Base-by-base conservation (phyloP, 768 basidiomycete genomes). In the Kwoniella bestiolae region DNA sequence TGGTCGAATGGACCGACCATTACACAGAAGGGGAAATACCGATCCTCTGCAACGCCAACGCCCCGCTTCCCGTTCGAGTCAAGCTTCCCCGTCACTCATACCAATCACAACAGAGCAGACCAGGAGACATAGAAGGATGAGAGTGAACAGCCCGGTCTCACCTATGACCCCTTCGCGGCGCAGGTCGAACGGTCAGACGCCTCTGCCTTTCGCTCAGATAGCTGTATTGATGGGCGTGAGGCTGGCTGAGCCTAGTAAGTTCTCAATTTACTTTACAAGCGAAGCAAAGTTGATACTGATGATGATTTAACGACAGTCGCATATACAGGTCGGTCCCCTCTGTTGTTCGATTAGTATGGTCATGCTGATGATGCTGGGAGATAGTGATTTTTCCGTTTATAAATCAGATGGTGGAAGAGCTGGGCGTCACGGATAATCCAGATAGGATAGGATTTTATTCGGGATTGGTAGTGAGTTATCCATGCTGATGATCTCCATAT, bases 321-420 rank as follows among this genome's bases (percentile, higher is more conserved):
- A n/a, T 79, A 77, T 56, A 78, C 75, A 52, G 77, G 76, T 75
- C 21, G 29, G 73, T 66, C 25, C 38, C 38, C 8, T 14, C 3
- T 2, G 38, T 18, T 41, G 18, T 50, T 28, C 28, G 1, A 50
- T 28, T 38, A 14, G 29, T 35, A 41, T 38, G 55, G 49, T 52
- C 21, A 9, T 65, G 28, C 56, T 56, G 55, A 31, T 34, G 5
- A 23, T 25, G n/a, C 28, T 12, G 5, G 23, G 35, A 8, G 9
- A 16, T 23, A 75, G 72, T 80, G 58, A 80, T 81, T 57, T 82
- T 80, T 47, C 80, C 81, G 5, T 82, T 82, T 67, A 78, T 82
- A 53, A 82, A 82, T 63, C 79, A 82, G 65, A 79, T 81, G 77
- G 70, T 76, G 11, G 75, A 74, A 44, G 73, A 75, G 51, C 50